phyloP scores from a whole-genome alignment of 2,329 filamentous ascomycete species.

The Paracoccidioides brasiliensis region DNA sequence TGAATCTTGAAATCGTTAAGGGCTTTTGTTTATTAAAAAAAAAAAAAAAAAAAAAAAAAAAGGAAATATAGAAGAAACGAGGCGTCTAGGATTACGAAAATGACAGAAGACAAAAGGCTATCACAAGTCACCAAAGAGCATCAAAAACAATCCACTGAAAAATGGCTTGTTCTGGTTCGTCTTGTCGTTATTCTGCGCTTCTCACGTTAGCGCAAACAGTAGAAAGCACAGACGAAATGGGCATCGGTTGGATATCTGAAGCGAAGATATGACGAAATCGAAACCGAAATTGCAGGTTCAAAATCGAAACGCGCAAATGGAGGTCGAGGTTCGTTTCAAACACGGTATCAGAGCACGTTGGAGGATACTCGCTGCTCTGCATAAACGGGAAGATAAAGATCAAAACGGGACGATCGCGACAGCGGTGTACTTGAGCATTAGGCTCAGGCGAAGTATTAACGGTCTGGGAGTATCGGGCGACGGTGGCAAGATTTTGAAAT shows the following conservation, averaged over 20 bases:
- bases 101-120: not conserved
- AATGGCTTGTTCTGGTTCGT: not conserved
- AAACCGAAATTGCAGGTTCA: not conserved
- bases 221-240: not conserved
- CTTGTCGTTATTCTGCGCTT: not conserved
- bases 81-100: slow-evolving; percentile 11
- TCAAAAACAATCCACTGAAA: not conserved
- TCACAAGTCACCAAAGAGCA: not conserved
- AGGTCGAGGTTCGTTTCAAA: not conserved
- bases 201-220: not conserved
- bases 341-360: not conserved
- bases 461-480: not conserved
- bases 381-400: not conserved
- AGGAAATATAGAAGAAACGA: slow-evolving; percentile 11
- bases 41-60: slow-evolving; percentile 6
- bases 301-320: not conserved
- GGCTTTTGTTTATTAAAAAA: no score
- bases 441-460: not conserved
- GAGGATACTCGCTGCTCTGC: not conserved
- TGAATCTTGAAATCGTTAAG: slow-evolving; percentile 22
- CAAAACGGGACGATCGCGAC: not conserved
- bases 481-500: slow-evolving; percentile 1
- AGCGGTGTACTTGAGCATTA: not conserved
- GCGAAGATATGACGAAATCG: not conserved
- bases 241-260: not conserved